Conservation (phyloP, 306 rosid species). For the Lathyrus tuberosus region DNA sequence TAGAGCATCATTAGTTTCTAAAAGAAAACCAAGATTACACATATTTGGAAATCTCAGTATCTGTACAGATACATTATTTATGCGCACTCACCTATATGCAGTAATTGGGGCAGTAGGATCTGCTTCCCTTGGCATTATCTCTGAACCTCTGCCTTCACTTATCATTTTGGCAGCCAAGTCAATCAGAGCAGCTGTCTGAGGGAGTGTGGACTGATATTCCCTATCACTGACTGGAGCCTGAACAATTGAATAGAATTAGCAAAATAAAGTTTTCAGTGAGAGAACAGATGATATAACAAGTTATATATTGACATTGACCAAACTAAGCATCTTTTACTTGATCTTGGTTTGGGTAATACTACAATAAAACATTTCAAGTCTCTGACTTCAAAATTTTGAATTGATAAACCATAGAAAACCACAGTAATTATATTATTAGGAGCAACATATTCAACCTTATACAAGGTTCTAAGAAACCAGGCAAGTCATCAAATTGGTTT, state of each 20-base stretch:
- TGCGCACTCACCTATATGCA: slow-evolving; percentile 74
- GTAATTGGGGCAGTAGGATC: slow-evolving; percentile 77
- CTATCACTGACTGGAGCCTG: slow-evolving; percentile 99
- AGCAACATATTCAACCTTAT: background rate
- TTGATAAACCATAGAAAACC: slow-evolving; percentile 3
- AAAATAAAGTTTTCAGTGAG: slow-evolving; percentile 35
- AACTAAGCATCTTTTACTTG: slow-evolving; percentile 10
- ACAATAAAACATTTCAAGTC: slow-evolving; percentile 29
- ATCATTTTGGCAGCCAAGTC: slow-evolving; percentile 96
- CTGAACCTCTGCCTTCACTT: slow-evolving; percentile 75
- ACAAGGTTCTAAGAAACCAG: background rate
- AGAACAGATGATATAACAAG: slow-evolving; percentile 27
- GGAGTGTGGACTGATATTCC: slow-evolving; percentile 90
- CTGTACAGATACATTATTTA: slow-evolving; percentile 27
- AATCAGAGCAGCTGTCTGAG: slow-evolving; percentile 89
- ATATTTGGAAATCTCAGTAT: slow-evolving; percentile 26
- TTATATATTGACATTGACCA: slow-evolving; percentile 28
- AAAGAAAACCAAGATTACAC: slow-evolving; percentile 13
- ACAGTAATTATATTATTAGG: background rate
- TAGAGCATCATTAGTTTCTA: slow-evolving; percentile 20
- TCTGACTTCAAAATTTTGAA: slow-evolving; percentile 23
- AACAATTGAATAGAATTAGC: slow-evolving; percentile 39
- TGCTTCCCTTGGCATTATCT: slow-evolving; percentile 87
- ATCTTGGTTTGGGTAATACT: slow-evolving; percentile 11
- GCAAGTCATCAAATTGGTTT: background rate